These are phyloP conservation scores for Heteromeles arbutifolia DNA, from an alignment of 306 rosid species.

Conservation along the genomic window DNA sequence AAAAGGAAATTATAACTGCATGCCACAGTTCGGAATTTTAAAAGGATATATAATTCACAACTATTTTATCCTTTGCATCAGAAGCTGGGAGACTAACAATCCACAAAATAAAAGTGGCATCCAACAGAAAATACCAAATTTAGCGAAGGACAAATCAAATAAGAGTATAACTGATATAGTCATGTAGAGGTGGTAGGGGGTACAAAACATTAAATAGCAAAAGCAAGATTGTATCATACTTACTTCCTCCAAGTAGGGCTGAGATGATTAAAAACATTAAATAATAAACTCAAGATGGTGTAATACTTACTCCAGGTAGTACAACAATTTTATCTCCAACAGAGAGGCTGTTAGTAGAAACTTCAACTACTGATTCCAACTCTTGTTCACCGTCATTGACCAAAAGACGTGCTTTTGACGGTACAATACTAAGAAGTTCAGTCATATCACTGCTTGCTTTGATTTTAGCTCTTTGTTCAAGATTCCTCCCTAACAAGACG, in stretches of 20 bases:
- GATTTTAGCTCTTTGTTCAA: constrained; percentile 94
- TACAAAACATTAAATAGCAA: no score
- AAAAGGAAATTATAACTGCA: constrained; percentile 8
- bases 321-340: constrained; percentile 81
- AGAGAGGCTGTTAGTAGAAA: constrained; percentile 79
- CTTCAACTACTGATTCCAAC: constrained; percentile 60
- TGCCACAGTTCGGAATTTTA: constrained; percentile 2
- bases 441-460: constrained; percentile 99
- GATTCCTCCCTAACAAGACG: constrained; percentile 92
- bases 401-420: constrained; percentile 92
- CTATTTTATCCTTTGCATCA: constrained; percentile 1
- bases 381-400: constrained; percentile 43
- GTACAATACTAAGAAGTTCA: constrained; percentile 81
- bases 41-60: constrained; percentile 12
- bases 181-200: background rate
- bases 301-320: constrained; percentile 79
- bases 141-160: background rate
- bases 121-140: background rate
- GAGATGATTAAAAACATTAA: background rate
- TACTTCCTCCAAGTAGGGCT: background rate
- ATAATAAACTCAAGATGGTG: constrained; percentile 11
- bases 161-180: background rate
- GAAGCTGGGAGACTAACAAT: background rate
- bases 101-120: background rate
- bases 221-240: no score